Percentiles rank a stretch among this genome's conserved stretches.
Conservation (phyloP, 805 yeast species). For the Candida qinlingensis region DNA sequence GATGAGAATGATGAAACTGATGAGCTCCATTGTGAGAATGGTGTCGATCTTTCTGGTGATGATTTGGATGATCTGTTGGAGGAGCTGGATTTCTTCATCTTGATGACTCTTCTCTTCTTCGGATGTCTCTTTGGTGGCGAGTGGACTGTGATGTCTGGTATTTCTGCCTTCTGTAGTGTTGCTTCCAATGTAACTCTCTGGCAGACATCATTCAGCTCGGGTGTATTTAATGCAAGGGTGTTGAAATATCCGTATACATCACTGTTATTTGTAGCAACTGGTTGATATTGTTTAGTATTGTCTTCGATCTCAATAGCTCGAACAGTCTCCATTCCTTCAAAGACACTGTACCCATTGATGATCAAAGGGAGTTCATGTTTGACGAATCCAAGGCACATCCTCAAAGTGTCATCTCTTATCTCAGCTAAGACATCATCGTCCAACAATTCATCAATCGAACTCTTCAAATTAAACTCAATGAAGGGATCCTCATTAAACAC, state of each 20-base stretch:
- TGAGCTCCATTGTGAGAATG: neutral
- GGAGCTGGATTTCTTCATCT: constrained; percentile 11
- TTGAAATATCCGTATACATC: constrained; percentile 9
- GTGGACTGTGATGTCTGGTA: neutral
- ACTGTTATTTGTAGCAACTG: neutral
- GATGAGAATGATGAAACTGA: neutral
- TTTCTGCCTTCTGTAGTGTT: constrained; percentile 2
- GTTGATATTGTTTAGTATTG: neutral
- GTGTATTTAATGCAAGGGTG: constrained; percentile 19
- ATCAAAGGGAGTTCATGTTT: constrained; percentile 22
- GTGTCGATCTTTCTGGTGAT: neutral
- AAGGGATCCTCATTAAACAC: constrained; percentile 24
- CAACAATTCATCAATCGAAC: constrained; percentile 23
- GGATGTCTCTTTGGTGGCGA: neutral
- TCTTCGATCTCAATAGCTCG: constrained; percentile 6
- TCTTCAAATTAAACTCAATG: constrained; percentile 20
- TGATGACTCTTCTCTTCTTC: constrained; percentile 20
- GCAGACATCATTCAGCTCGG: constrained; percentile 13
- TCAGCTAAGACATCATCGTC: constrained; percentile 21
- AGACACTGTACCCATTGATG: constrained; percentile 11
- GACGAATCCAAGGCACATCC: constrained; percentile 14
- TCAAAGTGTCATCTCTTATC: constrained; percentile 18
- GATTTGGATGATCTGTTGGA: neutral
- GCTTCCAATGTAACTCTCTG: constrained; percentile 13
- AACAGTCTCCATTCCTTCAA: constrained; percentile 11